Evolutionary conservation across 2,329 filamentous ascomycete species (phyloP).

Genomic region (Mariannaea elegans): DNA sequence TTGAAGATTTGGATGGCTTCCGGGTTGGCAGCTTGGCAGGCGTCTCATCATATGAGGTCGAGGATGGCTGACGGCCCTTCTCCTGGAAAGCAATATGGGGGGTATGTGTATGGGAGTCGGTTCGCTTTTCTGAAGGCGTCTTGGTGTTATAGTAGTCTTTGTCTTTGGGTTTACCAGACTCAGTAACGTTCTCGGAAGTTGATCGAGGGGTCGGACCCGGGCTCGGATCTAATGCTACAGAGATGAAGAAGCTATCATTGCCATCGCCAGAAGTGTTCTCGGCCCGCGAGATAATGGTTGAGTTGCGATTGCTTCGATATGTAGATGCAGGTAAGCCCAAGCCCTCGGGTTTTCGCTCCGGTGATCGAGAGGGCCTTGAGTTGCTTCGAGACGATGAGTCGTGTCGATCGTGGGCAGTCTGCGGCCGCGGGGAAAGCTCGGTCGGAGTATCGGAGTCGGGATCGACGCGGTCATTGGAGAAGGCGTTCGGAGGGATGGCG

Average conservation of each 20-base stretch:
- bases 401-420: constrained; percentile 58
- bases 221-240: constrained; percentile 77
- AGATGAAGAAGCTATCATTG: constrained; percentile 78
- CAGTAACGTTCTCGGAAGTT: constrained; percentile 56
- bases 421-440: constrained; percentile 73
- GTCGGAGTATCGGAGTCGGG: constrained; percentile 73
- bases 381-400: constrained; percentile 65
- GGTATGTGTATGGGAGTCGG: constrained; percentile 66
- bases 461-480: constrained; percentile 67
- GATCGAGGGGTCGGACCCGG: constrained; percentile 67
- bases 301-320: constrained; percentile 82
- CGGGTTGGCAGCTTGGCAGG: constrained; percentile 57
- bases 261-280: constrained; percentile 59
- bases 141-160: constrained; percentile 69
- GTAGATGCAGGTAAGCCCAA: constrained; percentile 77
- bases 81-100: constrained; percentile 95
- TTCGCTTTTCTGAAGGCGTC: constrained; percentile 55
- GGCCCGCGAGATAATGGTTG: constrained; percentile 66
- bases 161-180: constrained; percentile 57
- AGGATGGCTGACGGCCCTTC: constrained; percentile 70
- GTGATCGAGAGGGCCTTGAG: constrained; percentile 62
- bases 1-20: constrained; percentile 55
- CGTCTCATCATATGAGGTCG: constrained; percentile 63
- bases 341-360: constrained; percentile 66
- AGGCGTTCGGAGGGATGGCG: constrained; percentile 69